Percentiles rank a stretch among this genome's conserved stretches.
Conservation (phyloP, 2,329 filamentous ascomycete species). For the Diplocarpon rosae region DNA sequence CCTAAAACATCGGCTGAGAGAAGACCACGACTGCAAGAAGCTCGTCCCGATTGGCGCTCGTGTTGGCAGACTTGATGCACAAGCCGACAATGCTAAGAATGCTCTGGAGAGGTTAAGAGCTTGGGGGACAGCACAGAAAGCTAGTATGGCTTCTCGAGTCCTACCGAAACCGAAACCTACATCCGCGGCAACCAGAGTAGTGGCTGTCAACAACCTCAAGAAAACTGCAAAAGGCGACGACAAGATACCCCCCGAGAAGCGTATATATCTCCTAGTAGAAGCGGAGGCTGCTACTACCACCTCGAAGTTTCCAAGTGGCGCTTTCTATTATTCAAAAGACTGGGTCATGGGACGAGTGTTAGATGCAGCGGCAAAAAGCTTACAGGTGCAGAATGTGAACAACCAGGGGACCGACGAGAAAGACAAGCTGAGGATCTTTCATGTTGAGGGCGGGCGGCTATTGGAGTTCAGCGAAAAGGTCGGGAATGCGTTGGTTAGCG, state of each 20-base stretch:
- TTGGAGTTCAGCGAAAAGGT: constrained; percentile 84
- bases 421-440: constrained; percentile 76
- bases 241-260: constrained; percentile 67
- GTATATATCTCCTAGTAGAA: constrained; percentile 85
- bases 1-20: constrained; percentile 61
- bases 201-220: constrained; percentile 70
- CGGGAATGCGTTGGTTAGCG: constrained; percentile 59
- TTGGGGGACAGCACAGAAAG: constrained; percentile 69
- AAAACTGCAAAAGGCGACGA: constrained; percentile 82
- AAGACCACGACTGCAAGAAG: constrained; percentile 79
- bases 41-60: constrained; percentile 49
- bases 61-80: constrained; percentile 33
- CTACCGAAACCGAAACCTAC: constrained; percentile 54
- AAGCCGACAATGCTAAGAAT: constrained; percentile 53
- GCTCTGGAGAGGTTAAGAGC: constrained; percentile 68
- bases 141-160: constrained; percentile 32
- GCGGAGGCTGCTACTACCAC: constrained; percentile 78
- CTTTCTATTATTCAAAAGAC: constrained; percentile 70
- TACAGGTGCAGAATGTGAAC: constrained; percentile 78
- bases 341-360: constrained; percentile 84
- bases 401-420: constrained; percentile 67
- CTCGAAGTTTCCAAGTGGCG: constrained; percentile 69
- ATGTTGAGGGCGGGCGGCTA: constrained; percentile 79
- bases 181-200: constrained; percentile 50
- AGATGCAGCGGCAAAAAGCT: constrained; percentile 62